Percentiles rank a stretch among this genome's conserved stretches.
phyloP scores from a whole-genome alignment of 2,329 filamentous ascomycete species.

The Alternaria tenuissima region DNA sequence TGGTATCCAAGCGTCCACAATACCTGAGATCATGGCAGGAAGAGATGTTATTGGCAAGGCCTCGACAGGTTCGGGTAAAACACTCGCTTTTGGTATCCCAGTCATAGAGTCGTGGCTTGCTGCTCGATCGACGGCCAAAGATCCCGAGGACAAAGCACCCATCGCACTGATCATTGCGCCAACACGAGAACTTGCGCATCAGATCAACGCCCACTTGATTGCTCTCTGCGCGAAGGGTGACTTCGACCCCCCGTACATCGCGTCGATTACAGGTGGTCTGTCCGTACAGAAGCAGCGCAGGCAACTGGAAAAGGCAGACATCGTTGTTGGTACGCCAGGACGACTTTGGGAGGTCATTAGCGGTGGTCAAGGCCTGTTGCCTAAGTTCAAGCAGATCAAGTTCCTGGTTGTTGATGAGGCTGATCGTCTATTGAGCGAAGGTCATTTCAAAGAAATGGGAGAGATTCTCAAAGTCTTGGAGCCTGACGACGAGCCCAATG shows the following conservation, averaged over 20 bases:
- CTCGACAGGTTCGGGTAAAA: slow-evolving; percentile 95
- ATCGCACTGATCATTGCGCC: slow-evolving; percentile 83
- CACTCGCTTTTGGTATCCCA: slow-evolving; percentile 90
- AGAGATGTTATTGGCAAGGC: slow-evolving; percentile 96
- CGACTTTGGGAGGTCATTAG: slow-evolving; percentile 94
- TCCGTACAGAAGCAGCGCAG: slow-evolving; percentile 96
- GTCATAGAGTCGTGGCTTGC: slow-evolving; percentile 84
- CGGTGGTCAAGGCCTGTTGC: slow-evolving; percentile 72
- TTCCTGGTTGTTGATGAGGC: slow-evolving; percentile 95
- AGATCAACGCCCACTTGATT: slow-evolving; percentile 83
- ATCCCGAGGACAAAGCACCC: slow-evolving; percentile 51
- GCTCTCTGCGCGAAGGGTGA: slow-evolving; percentile 74
- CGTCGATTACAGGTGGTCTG: slow-evolving; percentile 88
- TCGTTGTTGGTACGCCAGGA: slow-evolving; percentile 92
- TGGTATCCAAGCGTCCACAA: slow-evolving; percentile 78
- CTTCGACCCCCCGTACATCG: slow-evolving; percentile 69
- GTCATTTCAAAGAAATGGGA: slow-evolving; percentile 93
- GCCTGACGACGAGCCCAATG: slow-evolving; percentile 62
- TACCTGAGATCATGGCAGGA: slow-evolving; percentile 82
- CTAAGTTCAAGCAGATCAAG: slow-evolving; percentile 74
- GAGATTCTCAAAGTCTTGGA: slow-evolving; percentile 87
- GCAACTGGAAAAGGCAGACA: slow-evolving; percentile 81
- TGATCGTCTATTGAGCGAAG: slow-evolving; percentile 87
- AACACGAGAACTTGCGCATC: slow-evolving; percentile 91
- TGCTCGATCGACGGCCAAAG: slow-evolving; percentile 44